These are phyloP conservation scores for Wickerhamomyces sp. DNA, from an alignment of 1,139 yeast genomes.

Conservation along the genomic window DNA sequence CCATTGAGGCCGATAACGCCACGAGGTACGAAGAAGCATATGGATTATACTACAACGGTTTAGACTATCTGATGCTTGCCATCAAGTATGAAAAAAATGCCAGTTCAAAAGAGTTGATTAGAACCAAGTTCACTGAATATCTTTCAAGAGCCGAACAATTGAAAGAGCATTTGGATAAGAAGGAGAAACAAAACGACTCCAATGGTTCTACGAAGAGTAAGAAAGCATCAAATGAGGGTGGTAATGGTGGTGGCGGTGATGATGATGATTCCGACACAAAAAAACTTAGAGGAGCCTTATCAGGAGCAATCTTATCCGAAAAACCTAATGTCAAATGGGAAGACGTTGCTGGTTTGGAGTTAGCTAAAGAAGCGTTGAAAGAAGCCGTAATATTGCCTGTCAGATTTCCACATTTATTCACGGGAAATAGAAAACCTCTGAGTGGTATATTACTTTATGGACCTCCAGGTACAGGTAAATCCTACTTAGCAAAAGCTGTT, in stretches of 20 bases:
- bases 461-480: constrained; percentile 99
- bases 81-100: constrained; percentile 93
- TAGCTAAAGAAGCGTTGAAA: constrained; percentile 92
- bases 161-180: constrained; percentile 80
- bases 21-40: constrained; percentile 93
- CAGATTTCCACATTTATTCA: constrained; percentile 88
- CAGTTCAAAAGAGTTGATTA: constrained; percentile 80
- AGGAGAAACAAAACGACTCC: constrained; percentile 33
- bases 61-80: constrained; percentile 94
- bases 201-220: constrained; percentile 37
- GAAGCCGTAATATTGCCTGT: constrained; percentile 97
- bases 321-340: constrained; percentile 93
- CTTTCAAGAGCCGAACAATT: constrained; percentile 90
- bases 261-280: constrained; percentile 83
- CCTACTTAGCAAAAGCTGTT: constrained; percentile 93
- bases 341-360: constrained; percentile 93
- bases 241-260: constrained; percentile 43
- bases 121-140: constrained; percentile 88
- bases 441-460: constrained; percentile 91
- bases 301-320: constrained; percentile 88
- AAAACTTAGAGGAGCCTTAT: constrained; percentile 83
- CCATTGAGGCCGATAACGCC: constrained; percentile 91
- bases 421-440: constrained; percentile 91
- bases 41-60: constrained; percentile 84
- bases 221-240: constrained; percentile 32